Evolutionary conservation across 139 green algal species (phyloP).

Genomic region (Desmodesmus armatus): DNA sequence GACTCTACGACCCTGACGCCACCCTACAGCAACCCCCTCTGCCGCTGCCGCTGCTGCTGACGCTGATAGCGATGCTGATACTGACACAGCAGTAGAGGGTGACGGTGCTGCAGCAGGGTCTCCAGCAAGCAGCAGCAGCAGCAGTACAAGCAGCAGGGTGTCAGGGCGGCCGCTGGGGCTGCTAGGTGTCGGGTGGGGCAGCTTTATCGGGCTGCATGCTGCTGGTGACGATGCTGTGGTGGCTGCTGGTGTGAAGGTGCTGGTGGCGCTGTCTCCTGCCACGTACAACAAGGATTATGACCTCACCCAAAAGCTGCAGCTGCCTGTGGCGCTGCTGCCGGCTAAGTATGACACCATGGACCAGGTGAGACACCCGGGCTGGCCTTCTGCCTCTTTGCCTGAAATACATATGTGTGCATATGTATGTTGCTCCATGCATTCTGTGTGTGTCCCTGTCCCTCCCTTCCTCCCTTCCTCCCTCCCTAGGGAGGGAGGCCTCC

Average conservation of each 20-base stretch:
- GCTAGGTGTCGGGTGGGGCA: constrained; percentile 24
- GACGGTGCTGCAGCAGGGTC: neutral
- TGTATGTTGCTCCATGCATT: neutral
- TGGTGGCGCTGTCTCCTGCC: constrained; percentile 7
- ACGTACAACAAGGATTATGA: constrained; percentile 15
- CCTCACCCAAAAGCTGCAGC: neutral
- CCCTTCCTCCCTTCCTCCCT: neutral
- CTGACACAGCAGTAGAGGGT: neutral
- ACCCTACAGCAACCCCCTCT: neutral
- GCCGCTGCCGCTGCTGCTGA: constrained; percentile 20
- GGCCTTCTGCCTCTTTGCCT: neutral
- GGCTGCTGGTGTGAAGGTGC: neutral
- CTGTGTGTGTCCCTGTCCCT: neutral
- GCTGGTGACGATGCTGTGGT: neutral
- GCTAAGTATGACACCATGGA: constrained; percentile 30
- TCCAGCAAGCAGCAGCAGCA: constrained; percentile 9
- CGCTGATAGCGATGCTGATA: no score
- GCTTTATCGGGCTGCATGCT: neutral
- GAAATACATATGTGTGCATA: neutral
- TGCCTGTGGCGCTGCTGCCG: constrained; percentile 28
- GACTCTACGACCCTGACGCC: neutral
- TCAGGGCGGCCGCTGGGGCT: neutral
- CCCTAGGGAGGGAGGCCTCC: neutral
- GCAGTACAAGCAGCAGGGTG: neutral
- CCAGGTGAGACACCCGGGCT: neutral